Evolutionary conservation across 352 stramenopile species (phyloP).

Genomic region (Hyaloperonospora arabidopsidis): DNA sequence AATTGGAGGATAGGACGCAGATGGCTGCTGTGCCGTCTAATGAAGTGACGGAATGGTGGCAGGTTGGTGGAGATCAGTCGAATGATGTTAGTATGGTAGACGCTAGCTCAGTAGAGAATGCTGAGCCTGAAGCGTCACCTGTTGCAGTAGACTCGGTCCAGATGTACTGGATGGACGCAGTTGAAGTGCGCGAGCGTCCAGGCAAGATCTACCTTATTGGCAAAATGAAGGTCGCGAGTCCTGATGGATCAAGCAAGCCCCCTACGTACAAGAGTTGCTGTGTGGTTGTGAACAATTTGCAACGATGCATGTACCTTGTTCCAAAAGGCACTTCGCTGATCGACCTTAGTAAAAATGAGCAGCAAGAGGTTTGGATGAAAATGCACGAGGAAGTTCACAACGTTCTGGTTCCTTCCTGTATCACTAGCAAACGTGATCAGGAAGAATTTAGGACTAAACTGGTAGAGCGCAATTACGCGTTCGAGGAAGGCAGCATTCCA

Average conservation of each 20-base stretch:
- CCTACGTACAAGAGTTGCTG: constrained; percentile 91
- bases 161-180: constrained; percentile 97
- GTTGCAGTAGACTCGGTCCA: constrained; percentile 69
- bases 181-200: constrained; percentile 89
- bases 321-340: constrained; percentile 42
- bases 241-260: constrained; percentile 24
- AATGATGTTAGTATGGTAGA: constrained; percentile 22
- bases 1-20: constrained; percentile 10
- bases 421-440: constrained; percentile 65
- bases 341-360: constrained; percentile 89
- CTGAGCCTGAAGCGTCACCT: constrained; percentile 28
- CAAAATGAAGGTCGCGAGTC: constrained; percentile 79
- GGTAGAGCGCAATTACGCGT: constrained; percentile 96
- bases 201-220: constrained; percentile 97
- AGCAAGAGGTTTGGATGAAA: constrained; percentile 76
- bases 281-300: constrained; percentile 92
- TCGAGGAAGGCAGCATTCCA: constrained; percentile 93
- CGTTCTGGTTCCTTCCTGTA: constrained; percentile 84
- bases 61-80: constrained; percentile 29
- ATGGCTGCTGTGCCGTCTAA: constrained; percentile 68
- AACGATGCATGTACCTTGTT: constrained; percentile 94
- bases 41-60: constrained; percentile 82
- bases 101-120: constrained; percentile 17
- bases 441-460: constrained; percentile 90
- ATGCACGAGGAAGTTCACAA: constrained; percentile 88